phyloP scores from a whole-genome alignment of 108 stramenopile species.

The Craspedostauros australis region DNA sequence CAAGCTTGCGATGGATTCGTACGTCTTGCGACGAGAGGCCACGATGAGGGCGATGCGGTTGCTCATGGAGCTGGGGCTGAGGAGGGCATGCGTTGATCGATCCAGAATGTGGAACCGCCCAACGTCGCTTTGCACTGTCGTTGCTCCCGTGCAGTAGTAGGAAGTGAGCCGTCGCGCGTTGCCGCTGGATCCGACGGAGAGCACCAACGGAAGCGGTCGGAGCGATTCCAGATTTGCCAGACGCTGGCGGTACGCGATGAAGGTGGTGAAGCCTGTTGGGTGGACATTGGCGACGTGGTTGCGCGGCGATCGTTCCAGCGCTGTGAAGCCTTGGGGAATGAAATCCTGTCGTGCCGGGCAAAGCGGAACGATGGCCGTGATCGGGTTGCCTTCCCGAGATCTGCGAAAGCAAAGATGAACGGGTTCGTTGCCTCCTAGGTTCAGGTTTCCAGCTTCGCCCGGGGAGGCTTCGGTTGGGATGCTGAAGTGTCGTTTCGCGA shows the following conservation, averaged over 20 bases:
- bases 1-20: constrained; percentile 8
- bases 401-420: constrained; percentile 74
- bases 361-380: constrained; percentile 71
- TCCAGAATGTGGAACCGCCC: constrained; percentile 86
- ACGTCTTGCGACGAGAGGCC: constrained; percentile 38
- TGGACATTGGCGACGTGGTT: constrained; percentile 60
- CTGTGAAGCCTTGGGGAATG: constrained; percentile 81
- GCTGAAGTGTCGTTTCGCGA: constrained; percentile 40
- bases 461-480: constrained; percentile 3
- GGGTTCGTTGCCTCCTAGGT: constrained; percentile 52
- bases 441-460: constrained; percentile 27
- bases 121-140: constrained; percentile 58
- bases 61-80: constrained; percentile 70
- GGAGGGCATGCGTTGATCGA: constrained; percentile 68
- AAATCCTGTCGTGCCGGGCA: constrained; percentile 52
- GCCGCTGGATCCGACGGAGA: constrained; percentile 32
- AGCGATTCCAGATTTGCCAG: constrained; percentile 75
- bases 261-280: constrained; percentile 28
- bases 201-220: constrained; percentile 70
- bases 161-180: constrained; percentile 32
- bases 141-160: constrained; percentile 82
- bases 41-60: constrained; percentile 70
- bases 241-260: constrained; percentile 78
- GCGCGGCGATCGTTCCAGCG: constrained; percentile 70
- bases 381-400: constrained; percentile 85